Base-by-base conservation (phyloP, 1,284 basidiomycete species). In the Sphagnurus paluster region DNA sequence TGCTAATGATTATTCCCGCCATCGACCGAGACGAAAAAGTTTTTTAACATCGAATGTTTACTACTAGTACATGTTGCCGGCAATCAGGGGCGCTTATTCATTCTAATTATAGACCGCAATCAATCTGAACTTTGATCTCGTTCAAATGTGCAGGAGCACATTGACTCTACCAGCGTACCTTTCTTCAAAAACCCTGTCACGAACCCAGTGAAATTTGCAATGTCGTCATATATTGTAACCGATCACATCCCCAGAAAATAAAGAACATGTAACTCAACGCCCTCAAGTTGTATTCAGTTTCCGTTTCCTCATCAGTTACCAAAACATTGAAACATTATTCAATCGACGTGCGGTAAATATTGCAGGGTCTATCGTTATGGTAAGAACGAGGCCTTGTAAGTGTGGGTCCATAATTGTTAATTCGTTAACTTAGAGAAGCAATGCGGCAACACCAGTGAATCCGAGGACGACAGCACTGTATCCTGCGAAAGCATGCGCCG, bases 351-450 rank as follows among this genome's bases (percentile, higher is more conserved):
- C 3, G 7, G 19, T 20, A 19, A 20, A 14, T 8, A 35, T 35
- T 20, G 13, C 29, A 32, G 16, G 29, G 26, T 13, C 29, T 35
- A 4, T 14, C 5, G 34, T 35, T 7, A 7, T 3, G 34, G 34
- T 20, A 35, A 7, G 26, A 28, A 28, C 26, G 7, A 16, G 35
- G 37, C 24, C 13, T 10, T 20, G 23, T 14, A 39, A 9, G 37
- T 39, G 17, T 32, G 29, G 30, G 17, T n/a, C 14, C 3, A 39
- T 23, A 13, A 17, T 8, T 44, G n/a, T n/a, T n/a, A n/a, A n/a
- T n/a, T n/a, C n/a, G n/a, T n/a, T n/a, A n/a, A n/a, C n/a, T 55
- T n/a, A 56, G 35, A 14, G 56, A 28, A 11, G 53, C 44, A 32
- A 50, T 30, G 37, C 19, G n/a, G 49, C 39, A 7, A 51, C 46